Base-by-base conservation (phyloP, 495 filamentous ascomycete genomes). In the Penicillium tannophilum region DNA sequence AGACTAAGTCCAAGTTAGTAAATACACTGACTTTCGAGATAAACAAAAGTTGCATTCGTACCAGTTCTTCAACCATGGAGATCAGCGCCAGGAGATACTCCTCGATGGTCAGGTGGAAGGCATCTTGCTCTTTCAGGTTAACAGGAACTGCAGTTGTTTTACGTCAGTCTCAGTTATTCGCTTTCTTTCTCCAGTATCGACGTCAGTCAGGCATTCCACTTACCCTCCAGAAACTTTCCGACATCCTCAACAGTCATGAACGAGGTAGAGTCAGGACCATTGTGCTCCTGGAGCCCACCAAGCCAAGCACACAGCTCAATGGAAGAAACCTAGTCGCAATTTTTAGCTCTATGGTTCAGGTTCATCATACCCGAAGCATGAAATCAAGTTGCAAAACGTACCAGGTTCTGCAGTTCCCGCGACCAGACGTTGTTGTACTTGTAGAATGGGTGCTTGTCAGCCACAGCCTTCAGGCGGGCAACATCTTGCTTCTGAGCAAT, bases 51-150 rank as follows among this genome's bases (percentile, higher is more conserved):
- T 17, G 26, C 26, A 31, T 49, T 4, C 73, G 8, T 73, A 88
- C 86, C 69, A 98, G 83, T 73, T 98, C 94, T 63, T 97, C 92
- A 56, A 95, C 88, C 57, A 97, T 86, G 42, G 84, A 82, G 48
- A 93, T 91, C 43, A 97, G 79, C 8, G 89, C 87, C 45, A 92
- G 87, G 4, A 98, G 86, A 72, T 98, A 98, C 70, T 98, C 94
- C 75, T 98, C 94, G 66, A 97, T 92, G 30, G 92, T 93, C 58
- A 98, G 77, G 70, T 98, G 94, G 82, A 98, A 98, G 26, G 86
- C 82, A 72, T 98, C 95, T 60, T 82, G 72, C 59, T 90, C 89
- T 73, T 96, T 96, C 61, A 97, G 84, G 69, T 97, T 97, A 63
- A 96, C 87, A 23, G 94, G 95, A n/a, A 98, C 94, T 96, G 60